A percentile compares a stretch with the other conserved stretches of the same genome.
Conservation (phyloP, 306 rosid species). For the Lotus japonicus region DNA sequence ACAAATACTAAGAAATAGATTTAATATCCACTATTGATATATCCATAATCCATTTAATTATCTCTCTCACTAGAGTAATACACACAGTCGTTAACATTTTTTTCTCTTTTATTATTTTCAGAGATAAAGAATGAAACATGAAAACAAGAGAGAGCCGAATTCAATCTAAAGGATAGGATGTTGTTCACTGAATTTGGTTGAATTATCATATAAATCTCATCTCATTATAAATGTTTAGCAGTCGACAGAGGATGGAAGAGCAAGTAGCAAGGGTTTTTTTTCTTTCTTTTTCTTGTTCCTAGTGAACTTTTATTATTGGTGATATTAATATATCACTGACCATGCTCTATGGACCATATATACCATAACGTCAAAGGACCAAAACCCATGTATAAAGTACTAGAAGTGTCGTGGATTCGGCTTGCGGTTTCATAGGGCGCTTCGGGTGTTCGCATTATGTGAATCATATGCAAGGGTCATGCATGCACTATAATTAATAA, state of each 20-base stretch:
- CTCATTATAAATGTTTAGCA: background rate
- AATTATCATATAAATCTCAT: background rate
- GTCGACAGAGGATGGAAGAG: background rate
- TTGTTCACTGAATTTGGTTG: background rate
- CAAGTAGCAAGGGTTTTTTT: background rate
- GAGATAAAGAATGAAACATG: too few species aligned
- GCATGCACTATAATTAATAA: background rate
- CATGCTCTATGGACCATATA: slow-evolving; percentile 21
- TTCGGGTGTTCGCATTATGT: background rate
- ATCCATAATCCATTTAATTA: too few species aligned
- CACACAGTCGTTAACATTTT: too few species aligned
- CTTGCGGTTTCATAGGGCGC: background rate
- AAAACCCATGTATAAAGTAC: background rate
- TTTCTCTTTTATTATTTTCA: too few species aligned
- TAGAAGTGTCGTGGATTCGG: background rate
- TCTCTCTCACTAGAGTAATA: too few species aligned
- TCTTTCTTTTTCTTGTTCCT: too few species aligned
- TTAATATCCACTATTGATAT: too few species aligned
- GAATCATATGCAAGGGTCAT: background rate
- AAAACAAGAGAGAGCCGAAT: too few species aligned
- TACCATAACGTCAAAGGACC: slow-evolving; percentile 14
- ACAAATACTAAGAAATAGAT: too few species aligned
- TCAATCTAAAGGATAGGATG: background rate
- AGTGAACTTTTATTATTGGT: background rate
- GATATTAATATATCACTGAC: background rate